Percentiles rank a stretch among this genome's conserved stretches.
phyloP scores from a whole-genome alignment of 345 rosid genomes.

The Gossypium ekmanianum region DNA sequence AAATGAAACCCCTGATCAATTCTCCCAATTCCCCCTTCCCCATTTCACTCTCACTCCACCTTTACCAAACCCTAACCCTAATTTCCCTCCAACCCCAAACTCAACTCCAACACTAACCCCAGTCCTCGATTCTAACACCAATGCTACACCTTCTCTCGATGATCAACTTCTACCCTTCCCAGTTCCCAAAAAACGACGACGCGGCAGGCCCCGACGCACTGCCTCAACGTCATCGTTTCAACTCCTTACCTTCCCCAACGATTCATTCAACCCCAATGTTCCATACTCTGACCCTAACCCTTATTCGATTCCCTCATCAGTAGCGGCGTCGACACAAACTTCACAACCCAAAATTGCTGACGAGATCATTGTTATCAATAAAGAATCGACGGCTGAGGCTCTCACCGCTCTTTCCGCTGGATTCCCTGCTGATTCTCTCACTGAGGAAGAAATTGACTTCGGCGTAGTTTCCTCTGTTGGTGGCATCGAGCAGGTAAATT shows the following conservation, averaged over 20 bases:
- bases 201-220: slow-evolving; percentile 75
- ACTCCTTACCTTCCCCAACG: slow-evolving; percentile 26
- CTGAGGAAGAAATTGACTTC: slow-evolving; percentile 86
- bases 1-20: slow-evolving; percentile 34
- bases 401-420: slow-evolving; percentile 83
- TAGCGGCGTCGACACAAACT: not conserved
- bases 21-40: slow-evolving; percentile 35
- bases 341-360: slow-evolving; percentile 45
- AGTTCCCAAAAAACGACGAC: slow-evolving; percentile 79
- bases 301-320: slow-evolving; percentile 23
- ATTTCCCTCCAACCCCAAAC: slow-evolving; percentile 20
- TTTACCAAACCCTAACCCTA: slow-evolving; percentile 30
- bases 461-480: slow-evolving; percentile 76
- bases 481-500: slow-evolving; percentile 94
- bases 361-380: slow-evolving; percentile 89
- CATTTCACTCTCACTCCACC: slow-evolving; percentile 40
- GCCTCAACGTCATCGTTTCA: slow-evolving; percentile 35
- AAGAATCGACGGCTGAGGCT: slow-evolving; percentile 85
- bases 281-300: slow-evolving; percentile 24
- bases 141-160: slow-evolving; percentile 12
- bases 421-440: slow-evolving; percentile 88
- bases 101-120: too few species aligned
- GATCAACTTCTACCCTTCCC: slow-evolving; percentile 55
- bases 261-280: slow-evolving; percentile 9
- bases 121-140: slow-evolving; percentile 20